Base-by-base conservation (phyloP, 305 asterid species). In the Fraxinus baroniana region DNA sequence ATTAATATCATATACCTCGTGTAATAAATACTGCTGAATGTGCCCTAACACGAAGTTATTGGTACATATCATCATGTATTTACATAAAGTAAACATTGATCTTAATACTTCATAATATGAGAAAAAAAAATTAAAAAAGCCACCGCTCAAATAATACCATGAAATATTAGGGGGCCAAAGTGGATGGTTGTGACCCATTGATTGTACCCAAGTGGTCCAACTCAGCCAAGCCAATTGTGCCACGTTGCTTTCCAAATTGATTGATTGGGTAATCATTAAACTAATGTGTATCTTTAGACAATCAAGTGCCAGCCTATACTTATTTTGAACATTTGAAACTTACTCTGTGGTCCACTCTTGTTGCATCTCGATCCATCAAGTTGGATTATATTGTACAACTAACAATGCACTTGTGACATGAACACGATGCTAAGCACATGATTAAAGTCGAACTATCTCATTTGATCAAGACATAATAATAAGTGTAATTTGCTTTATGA, bases 131-230 rank as follows among this genome's bases (percentile, higher is more conserved):
- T 6, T 4, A 0, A 57, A 62, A 62, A 22, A 60, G 13, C 71
- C 28, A 60, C 71, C 71, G 13, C 30, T 3, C 71, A 7, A 20
- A 60, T 60, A 60, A 60, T n/a, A 15, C 20, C 62, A 17, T 5
- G 20, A 49, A 17, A 15, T 17, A 49, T 15, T 49, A 17, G 64
- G 37, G 36, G 74, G 28, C 18, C 74, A 66, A 28, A 66, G 36
- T 66, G 17, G 49, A 73, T 44, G 68, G 82, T 46, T 79, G 55
- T 79, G 79, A 72, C 44, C 84, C 84, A 86, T 72, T n/a, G 80
- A 32, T 77, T 71, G 77, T 66, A 86, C 66, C 62, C 70, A 77
- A 80, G 84, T 87, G 89, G 88, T 87, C 85, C 87, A 82, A 52
- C 64, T 49, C 52, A 26, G 41, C 78, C 74, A 81, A 64, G 15